Evolutionary conservation across 495 filamentous ascomycete species (phyloP).

Genomic region (Delitschia confertaspora): DNA sequence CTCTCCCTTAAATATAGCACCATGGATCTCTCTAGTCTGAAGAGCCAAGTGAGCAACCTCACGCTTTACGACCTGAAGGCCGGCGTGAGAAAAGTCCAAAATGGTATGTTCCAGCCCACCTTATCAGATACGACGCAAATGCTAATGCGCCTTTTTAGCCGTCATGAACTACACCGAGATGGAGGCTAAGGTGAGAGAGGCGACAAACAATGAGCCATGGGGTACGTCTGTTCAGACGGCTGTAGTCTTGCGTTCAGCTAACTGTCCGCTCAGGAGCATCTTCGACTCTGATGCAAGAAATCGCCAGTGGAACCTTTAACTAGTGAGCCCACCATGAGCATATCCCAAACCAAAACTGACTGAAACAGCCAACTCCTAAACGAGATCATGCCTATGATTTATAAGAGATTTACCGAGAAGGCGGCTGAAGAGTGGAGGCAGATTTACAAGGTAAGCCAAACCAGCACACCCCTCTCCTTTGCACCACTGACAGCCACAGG

Average conservation of each 20-base stretch:
- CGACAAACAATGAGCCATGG: constrained; percentile 26
- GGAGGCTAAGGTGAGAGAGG: constrained; percentile 75
- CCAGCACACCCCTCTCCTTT: not conserved
- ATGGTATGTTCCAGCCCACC: constrained; percentile 56
- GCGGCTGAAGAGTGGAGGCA: constrained; percentile 97
- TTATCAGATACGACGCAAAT: constrained; percentile 22
- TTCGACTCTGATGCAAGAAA: constrained; percentile 82
- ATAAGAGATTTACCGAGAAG: constrained; percentile 98
- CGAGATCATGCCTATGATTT: constrained; percentile 99
- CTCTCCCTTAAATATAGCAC: constrained; percentile 1
- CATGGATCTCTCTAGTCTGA: constrained; percentile 83
- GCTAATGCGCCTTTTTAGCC: constrained; percentile 44
- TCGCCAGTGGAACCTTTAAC: constrained; percentile 94
- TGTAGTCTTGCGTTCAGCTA: too few relatives aligned
- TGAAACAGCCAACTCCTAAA: constrained; percentile 77
- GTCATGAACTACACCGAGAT: constrained; percentile 99
- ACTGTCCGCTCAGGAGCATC: constrained; percentile 68
- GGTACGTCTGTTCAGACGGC: too few relatives aligned
- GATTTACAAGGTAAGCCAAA: constrained; percentile 73
- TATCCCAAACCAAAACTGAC: constrained; percentile 10
- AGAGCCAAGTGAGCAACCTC: constrained; percentile 85
- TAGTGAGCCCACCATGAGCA: constrained; percentile 56
- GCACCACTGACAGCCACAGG: constrained; percentile 38
- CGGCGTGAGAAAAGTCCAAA: constrained; percentile 92
- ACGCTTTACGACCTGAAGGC: constrained; percentile 96